Evolutionary conservation across 331 rosid genomes (phyloP), one percentile per base, ranked within the genome.

Genomic region (Malus hybrid): DNA sequence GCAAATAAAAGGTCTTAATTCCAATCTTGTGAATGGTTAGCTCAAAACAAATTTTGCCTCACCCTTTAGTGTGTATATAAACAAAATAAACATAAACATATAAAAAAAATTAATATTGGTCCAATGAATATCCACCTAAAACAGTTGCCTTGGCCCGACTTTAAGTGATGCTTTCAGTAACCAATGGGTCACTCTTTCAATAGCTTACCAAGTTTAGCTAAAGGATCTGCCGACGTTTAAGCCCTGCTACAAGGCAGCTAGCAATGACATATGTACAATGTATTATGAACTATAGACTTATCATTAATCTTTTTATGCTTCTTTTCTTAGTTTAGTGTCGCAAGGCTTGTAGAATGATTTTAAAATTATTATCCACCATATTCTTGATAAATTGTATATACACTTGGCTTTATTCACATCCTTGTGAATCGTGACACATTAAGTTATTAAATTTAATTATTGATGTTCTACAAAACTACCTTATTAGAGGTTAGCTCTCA

Each of bases 1-100:
- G n/a, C 6, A 50, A 50, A 8, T 50, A 15, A 6, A 6, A 50
- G 0, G 3, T 2, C 3, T 50, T 50, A 50, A 15, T 50, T 50
- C 56, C 0, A 50, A 5, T 50, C 0, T 15, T 0, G 0, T 50
- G 1, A 15, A 50, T 50, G n/a, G 6, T 2, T 0, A 50, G 56
- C 0, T 50, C n/a, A 5, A 50, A 50, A 15, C 3, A 2, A 50
- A 14, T 50, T 50, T 48, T 14, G 1, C 5, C 55, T 1, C 55
- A 48, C 5, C 55, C 19, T 0, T 48, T 48, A 48, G 1, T 50
- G 55, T 14, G 55, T 5, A 1, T 48, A 50, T 50, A 5, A 50
- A 36, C 2, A 2, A 50, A 50, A 15, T 0, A 5, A 16, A 15
- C 7, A 50, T 50, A 6, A 15, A 15, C 55, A 50, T 15, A 15